Base-by-base conservation (phyloP, 2,329 filamentous ascomycete genomes). In the Ophiostoma tasmaniense region DNA sequence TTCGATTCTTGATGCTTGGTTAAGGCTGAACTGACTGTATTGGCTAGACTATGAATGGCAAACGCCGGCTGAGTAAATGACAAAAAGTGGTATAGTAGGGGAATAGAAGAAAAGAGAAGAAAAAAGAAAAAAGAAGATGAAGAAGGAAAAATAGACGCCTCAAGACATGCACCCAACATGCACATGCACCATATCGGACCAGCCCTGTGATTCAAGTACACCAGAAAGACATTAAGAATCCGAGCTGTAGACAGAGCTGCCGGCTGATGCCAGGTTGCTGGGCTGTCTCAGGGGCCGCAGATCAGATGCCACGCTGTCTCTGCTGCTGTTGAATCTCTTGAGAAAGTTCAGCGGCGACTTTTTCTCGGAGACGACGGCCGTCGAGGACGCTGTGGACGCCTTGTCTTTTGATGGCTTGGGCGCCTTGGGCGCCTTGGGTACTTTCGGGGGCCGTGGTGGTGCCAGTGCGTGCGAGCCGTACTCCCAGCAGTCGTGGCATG, bases 401-500 rank as follows among this genome's bases (percentile, higher is more conserved):
- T 52, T 11, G 35, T 25, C 11, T 4, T 62, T 62, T 1, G 30
- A 55, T 20, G 61, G 45, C 66, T 70, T 69, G 52, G 67, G 30
- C 3, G 52, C 13, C 11, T 52, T 25, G 1, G 61, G 1, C 1
- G 65, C 3, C 28, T 71, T 68, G 13, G 37, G 35, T 5, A 52
- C 55, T 64, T 70, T 69, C 35, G 67, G 45, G 2, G 39, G 52
- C 45, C 37, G 62, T 22, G 68, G 61, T 11, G 68, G 68, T 10
- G 70, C 68, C 4, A 68, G 42, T 30, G 52, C 39, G 28, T 68
- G 68, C 3, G 71, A 68, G 22, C 66, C 70, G 42, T 71, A 68
- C 67, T 69, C 68, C 71, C 71, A 72, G 69, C 71, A 72, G 8
- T 28, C 59, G 35, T 64, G 64, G 69, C 71, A 72, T 4, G 71